Evolutionary conservation across 1,284 basidiomycete genomes (phyloP).

Genomic region (Ustilago curta): DNA sequence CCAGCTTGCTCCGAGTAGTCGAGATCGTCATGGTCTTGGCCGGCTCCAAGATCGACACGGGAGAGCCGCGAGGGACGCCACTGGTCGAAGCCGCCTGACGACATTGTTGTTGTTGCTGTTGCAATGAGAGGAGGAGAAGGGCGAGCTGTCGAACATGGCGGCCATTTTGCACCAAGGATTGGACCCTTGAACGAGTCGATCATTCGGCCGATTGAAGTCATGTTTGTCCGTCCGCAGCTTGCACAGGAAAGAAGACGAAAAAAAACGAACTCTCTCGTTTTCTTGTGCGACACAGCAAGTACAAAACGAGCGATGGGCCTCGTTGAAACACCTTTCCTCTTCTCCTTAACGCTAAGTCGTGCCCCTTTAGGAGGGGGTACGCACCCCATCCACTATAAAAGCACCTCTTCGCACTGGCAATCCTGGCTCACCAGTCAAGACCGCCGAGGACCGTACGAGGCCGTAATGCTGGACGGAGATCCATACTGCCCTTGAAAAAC

Average conservation of each 20-base stretch:
- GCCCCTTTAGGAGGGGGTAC: conserved; percentile 40
- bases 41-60: conserved; percentile 21
- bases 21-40: conserved; percentile 28
- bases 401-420: conserved; percentile 56
- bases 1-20: conserved; percentile 39
- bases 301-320: conserved; percentile 11
- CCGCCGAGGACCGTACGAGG: conserved; percentile 58
- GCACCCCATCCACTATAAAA: conserved; percentile 58
- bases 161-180: neutral
- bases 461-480: conserved; percentile 59
- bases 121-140: neutral
- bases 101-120: conserved; percentile 5
- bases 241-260: neutral
- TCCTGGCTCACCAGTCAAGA: conserved; percentile 13
- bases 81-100: neutral
- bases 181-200: conserved; percentile 7
- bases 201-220: conserved; percentile 7
- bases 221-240: conserved; percentile 7
- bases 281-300: neutral
- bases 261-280: neutral
- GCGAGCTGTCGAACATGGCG: conserved; percentile 10
- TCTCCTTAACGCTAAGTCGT: conserved; percentile 55
- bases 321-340: conserved; percentile 19
- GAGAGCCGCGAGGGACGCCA: conserved; percentile 18
- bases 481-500: conserved; percentile 22